Evolutionary conservation across 176 grass and related monocot species (phyloP), one percentile per base, ranked within the genome.

Genomic region (Oryza glumipatula): DNA sequence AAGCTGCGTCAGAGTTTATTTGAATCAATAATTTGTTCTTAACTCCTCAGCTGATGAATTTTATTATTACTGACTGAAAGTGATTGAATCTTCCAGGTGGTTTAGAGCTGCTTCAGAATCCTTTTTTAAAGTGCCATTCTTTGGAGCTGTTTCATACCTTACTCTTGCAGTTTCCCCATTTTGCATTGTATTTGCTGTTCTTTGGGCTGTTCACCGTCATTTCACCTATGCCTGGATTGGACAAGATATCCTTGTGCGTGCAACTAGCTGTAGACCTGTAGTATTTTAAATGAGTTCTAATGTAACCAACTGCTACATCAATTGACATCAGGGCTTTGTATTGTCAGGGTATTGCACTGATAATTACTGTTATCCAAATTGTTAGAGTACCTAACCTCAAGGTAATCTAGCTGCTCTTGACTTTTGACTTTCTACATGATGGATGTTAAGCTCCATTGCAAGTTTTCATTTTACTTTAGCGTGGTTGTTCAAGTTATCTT

Each of bases 321-420:
- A 33, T 65, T 85, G 21, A 76, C 88, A 10, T 58, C 15, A 68
- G 10, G 10, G 30, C 7, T 74, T 35, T 69, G 30, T 67, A 46
- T 61, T 38, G 76, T 84, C 68, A 98, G 93, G 93, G 96, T 45
- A 94, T 98, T 83, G 91, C 96, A 44, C 78, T 95, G 56, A 98
- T 98, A 83, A 82, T 93, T 83, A 98, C 96, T 11, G 96, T 98
- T 68, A 90, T 98, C 78, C 96, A 98, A 87, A 98, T 98, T 58
- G 89, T 98, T 11, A 87, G 96, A 79, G 77, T 98, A 65, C 96
- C 96, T 41, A 98, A 95, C 87, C 93, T 98, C 47, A 98, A 98
- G 93, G 93, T 95, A 86, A 91, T 81, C 14, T 24, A 66, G 49
- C 36, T 38, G 36, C 36, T 38, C 36, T 38, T 38, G 36, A 38